Evolutionary conservation across 179 eudicot species (phyloP).

Genomic region (Actinidia chinensis): DNA sequence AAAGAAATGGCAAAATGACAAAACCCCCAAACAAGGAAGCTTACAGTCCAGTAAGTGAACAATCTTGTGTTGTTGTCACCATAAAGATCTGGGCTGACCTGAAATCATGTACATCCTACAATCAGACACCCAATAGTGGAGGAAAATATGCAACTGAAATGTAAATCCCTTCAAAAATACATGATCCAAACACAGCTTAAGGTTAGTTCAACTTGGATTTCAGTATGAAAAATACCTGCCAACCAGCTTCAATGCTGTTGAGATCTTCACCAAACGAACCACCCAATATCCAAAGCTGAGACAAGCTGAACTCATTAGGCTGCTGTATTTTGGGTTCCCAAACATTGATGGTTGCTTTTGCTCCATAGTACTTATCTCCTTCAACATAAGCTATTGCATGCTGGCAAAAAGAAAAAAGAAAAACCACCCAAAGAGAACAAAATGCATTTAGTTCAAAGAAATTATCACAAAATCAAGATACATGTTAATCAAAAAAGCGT

Average conservation of each 20-base stretch:
- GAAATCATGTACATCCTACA: constrained; percentile 26
- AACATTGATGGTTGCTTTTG: constrained; percentile 92
- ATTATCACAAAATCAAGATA: not conserved
- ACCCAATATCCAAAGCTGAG: constrained; percentile 93
- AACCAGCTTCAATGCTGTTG: constrained; percentile 99
- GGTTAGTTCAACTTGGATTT: not conserved
- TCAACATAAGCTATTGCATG: constrained; percentile 98
- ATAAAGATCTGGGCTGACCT: constrained; percentile 98
- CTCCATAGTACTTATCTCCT: constrained; percentile 94
- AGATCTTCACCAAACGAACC: constrained; percentile 99
- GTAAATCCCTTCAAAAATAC: not conserved
- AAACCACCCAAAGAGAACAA: not conserved
- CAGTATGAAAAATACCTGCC: constrained; percentile 67
- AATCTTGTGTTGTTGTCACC: constrained; percentile 98
- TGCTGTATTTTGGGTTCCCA: constrained; percentile 98
- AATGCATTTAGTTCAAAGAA: not conserved
- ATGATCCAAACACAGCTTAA: not conserved
- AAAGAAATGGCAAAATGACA: not conserved
- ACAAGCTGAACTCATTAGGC: constrained; percentile 94
- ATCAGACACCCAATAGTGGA: constrained; percentile 16
- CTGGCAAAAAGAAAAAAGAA: constrained; percentile 31
- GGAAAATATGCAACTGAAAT: not conserved
- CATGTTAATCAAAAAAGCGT: not conserved
- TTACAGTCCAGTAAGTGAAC: constrained; percentile 99
- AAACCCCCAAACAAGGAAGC: constrained; percentile 14